Evolutionary conservation across 495 filamentous ascomycete genomes (phyloP).

Genomic region (Aspergillus steynii): DNA sequence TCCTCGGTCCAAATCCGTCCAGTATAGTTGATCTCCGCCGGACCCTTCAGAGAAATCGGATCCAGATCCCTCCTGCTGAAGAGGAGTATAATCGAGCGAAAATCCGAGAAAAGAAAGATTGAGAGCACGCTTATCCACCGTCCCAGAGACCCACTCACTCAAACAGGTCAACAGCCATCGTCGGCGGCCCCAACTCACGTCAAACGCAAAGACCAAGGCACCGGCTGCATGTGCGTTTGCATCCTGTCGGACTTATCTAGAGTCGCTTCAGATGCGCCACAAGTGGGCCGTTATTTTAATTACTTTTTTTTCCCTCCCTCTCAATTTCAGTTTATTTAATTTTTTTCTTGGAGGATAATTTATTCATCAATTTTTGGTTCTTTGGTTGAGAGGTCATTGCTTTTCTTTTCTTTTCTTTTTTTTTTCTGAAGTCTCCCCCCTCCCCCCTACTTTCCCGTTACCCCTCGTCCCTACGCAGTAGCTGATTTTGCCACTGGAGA

Average conservation of each 20-base stretch:
- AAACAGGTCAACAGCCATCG: slow-evolving; percentile 1
- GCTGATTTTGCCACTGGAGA: neutral
- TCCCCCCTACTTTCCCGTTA: neutral
- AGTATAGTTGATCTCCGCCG: no score
- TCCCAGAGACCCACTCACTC: neutral
- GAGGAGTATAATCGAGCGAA: neutral
- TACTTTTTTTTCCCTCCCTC: neutral
- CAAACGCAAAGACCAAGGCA: slow-evolving; percentile 3
- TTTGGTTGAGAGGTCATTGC: neutral
- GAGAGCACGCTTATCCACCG: neutral
- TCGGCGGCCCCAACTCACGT: neutral
- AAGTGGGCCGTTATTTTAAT: neutral
- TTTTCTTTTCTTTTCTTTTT: neutral
- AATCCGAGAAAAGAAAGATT: no score
- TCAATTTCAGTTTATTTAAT: neutral
- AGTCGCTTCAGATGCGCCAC: neutral
- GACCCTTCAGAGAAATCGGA: neutral
- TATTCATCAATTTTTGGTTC: neutral
- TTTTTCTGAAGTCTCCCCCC: neutral
- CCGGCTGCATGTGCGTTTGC: slow-evolving; percentile 6
- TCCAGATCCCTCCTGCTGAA: neutral
- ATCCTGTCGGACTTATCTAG: slow-evolving; percentile 3
- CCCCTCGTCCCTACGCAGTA: neutral
- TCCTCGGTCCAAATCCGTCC: no score
- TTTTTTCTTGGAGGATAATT: neutral